Evolutionary conservation across 352 stramenopile species (phyloP).

Genomic region (Globisporangium paroecandrum): DNA sequence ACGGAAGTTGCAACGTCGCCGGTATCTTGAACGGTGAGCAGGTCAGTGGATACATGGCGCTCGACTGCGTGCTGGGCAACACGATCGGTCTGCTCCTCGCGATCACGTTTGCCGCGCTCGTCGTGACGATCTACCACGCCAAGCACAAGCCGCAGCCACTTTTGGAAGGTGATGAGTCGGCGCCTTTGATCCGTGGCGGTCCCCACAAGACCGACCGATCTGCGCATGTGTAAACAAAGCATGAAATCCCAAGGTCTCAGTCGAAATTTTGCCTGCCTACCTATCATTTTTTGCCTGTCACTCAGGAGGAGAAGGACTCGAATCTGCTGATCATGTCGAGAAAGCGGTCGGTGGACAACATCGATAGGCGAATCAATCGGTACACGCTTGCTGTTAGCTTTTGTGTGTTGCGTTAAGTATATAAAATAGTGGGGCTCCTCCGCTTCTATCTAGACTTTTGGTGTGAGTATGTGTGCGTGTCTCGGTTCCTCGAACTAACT

Average conservation of each 20-base stretch:
- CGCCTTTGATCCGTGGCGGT: constrained; percentile 36
- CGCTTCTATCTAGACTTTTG: not conserved
- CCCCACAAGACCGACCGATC: not conserved
- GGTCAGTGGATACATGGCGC: constrained; percentile 72
- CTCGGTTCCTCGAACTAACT: not conserved
- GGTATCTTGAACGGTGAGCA: constrained; percentile 53
- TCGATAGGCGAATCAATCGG: not conserved
- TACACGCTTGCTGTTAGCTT: not conserved
- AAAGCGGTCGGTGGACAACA: constrained; percentile 9
- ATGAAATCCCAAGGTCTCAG: not conserved
- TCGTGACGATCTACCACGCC: constrained; percentile 49
- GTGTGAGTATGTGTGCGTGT: not conserved
- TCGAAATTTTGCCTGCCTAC: not conserved
- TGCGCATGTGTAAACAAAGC: constrained; percentile 9
- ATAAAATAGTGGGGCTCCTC: constrained; percentile 3
- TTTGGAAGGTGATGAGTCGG: constrained; percentile 28
- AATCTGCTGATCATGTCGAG: not conserved
- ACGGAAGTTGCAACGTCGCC: constrained; percentile 78
- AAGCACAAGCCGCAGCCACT: constrained; percentile 32
- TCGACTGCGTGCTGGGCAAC: constrained; percentile 74
- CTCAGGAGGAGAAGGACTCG: not conserved
- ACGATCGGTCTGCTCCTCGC: constrained; percentile 63
- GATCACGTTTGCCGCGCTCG: constrained; percentile 34
- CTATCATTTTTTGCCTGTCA: not conserved
- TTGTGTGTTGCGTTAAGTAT: constrained; percentile 20